phyloP scores from a whole-genome alignment of 2,329 filamentous ascomycete genomes.

The Colletotrichum lindemuthianum region DNA sequence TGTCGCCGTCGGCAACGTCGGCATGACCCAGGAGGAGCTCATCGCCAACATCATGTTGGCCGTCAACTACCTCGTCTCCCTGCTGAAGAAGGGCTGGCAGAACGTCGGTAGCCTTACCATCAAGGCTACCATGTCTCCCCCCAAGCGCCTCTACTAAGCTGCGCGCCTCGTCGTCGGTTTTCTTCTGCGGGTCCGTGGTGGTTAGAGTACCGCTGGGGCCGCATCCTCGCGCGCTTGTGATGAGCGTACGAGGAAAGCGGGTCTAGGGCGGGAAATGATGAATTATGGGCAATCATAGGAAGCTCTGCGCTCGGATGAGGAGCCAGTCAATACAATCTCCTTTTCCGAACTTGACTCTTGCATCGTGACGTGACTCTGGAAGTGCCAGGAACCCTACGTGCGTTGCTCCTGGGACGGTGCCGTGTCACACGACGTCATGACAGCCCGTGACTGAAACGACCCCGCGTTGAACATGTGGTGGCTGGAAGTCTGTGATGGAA shows the following conservation, averaged over 20 bases:
- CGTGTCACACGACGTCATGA: no score
- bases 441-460: no score
- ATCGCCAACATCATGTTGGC: constrained; percentile 99
- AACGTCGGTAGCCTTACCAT: constrained; percentile 99
- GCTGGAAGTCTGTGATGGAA: no score
- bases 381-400: no score
- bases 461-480: no score
- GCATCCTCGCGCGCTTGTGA: constrained; percentile 8
- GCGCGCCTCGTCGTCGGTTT: constrained; percentile 5
- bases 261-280: constrained; percentile 1
- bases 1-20: constrained; percentile 98
- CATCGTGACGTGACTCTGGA: no score
- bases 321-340: constrained; percentile 29
- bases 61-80: constrained; percentile 99
- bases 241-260: constrained; percentile 7
- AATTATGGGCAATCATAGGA: constrained; percentile 28
- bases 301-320: constrained; percentile 34
- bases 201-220: constrained; percentile 19
- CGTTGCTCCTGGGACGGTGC: no score
- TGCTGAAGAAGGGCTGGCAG: constrained; percentile 99
- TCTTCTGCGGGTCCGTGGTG: constrained; percentile 12
- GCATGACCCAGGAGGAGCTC: constrained; percentile 95
- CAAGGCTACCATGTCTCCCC: constrained; percentile 99
- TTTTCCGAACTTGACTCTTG: constrained; percentile 6
- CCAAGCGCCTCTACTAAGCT: constrained; percentile 94